phyloP scores from a whole-genome alignment of 2,329 filamentous ascomycete species.

The Volutella citrinella region DNA sequence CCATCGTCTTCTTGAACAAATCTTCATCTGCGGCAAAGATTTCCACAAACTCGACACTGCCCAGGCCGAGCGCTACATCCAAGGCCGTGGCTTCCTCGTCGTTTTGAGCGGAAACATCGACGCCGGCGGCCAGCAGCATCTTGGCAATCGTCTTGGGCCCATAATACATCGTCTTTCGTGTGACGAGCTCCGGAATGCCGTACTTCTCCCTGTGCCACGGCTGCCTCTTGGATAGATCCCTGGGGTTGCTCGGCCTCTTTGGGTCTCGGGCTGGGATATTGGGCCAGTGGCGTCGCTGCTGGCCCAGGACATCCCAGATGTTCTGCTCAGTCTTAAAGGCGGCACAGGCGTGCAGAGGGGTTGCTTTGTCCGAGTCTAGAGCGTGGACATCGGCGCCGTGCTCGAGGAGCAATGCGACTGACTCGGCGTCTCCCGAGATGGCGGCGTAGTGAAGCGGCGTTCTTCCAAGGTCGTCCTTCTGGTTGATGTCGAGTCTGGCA shows the following conservation, averaged over 20 bases:
- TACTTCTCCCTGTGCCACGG: not conserved
- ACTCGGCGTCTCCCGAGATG: conserved; percentile 16
- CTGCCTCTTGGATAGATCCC: not conserved
- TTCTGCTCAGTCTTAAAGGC: conserved; percentile 7
- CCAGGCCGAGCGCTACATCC: conserved; percentile 11
- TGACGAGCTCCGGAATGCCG: fast-evolving
- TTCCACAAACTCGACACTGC: conserved; percentile 9
- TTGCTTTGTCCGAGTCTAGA: conserved; percentile 1
- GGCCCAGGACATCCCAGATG: conserved; percentile 10
- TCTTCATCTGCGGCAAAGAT: conserved; percentile 8
- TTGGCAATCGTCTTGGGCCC: conserved; percentile 6
- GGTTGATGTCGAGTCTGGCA: conserved; percentile 14
- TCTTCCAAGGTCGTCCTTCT: conserved; percentile 11
- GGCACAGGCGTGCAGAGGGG: conserved; percentile 17
- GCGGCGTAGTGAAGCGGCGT: conserved; percentile 20
- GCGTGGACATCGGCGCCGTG: conserved; percentile 6
- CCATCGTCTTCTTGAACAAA: conserved; percentile 7
- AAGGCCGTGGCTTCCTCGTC: conserved; percentile 4
- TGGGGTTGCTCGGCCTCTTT: conserved; percentile 1
- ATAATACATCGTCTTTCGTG: not conserved
- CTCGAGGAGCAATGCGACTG: conserved; percentile 11
- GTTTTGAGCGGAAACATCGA: conserved; percentile 2
- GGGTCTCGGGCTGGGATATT: conserved; percentile 2
- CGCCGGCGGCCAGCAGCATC: conserved; percentile 8
- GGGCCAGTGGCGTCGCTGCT: not conserved